These are phyloP conservation scores for Neospora caninum DNA, from an alignment of 169 alveolate genomes.

Conservation along the genomic window DNA sequence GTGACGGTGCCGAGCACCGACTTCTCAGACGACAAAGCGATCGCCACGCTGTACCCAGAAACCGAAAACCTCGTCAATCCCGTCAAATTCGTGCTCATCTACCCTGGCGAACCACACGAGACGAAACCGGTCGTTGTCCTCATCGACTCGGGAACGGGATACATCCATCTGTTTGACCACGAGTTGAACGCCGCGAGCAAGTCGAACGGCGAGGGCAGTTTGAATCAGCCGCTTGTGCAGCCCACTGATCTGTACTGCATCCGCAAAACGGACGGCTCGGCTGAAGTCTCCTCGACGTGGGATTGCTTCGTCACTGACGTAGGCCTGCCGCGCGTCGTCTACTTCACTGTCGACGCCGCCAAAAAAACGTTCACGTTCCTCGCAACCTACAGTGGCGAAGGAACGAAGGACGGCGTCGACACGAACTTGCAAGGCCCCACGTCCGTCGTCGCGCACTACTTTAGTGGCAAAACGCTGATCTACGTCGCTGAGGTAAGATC, in stretches of 20 bases:
- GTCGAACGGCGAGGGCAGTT: background rate
- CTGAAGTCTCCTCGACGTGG: background rate
- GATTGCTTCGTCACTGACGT: conserved; percentile 43
- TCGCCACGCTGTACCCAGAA: background rate
- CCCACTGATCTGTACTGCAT: conserved; percentile 33
- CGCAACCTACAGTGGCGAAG: conserved; percentile 13
- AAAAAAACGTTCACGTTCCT: background rate
- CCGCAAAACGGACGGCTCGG: background rate
- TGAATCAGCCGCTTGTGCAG: background rate
- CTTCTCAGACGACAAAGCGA: background rate
- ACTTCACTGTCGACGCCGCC: background rate
- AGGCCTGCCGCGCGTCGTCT: background rate
- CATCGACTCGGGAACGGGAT: background rate
- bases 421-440: background rate
- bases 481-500: conserved; percentile 52
- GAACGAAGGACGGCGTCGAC: background rate
- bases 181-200: background rate
- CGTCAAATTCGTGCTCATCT: background rate
- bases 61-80: background rate
- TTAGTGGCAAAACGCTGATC: conserved; percentile 39
- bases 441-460: conserved; percentile 42
- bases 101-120: background rate
- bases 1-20: background rate
- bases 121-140: background rate
- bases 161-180: background rate